Conservation (phyloP, 2,329 filamentous ascomycete species). For the Alternaria conjuncta region DNA sequence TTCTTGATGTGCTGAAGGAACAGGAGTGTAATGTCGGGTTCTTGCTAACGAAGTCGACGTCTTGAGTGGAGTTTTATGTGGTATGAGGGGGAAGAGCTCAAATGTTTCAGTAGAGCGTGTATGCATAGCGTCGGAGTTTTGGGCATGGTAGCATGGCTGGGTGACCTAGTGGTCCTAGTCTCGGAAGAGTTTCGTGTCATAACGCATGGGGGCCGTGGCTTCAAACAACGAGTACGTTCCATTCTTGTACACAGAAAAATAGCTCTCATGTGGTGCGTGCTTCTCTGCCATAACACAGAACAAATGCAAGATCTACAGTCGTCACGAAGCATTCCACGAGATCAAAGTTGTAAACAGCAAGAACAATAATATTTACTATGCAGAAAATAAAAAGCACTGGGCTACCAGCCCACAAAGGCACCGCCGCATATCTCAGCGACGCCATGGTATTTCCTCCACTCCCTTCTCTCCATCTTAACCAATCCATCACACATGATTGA, state of each 20-base stretch:
- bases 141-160: background rate
- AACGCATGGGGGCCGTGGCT: background rate
- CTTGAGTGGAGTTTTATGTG: background rate
- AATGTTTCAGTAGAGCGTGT: background rate
- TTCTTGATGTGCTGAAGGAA: constrained; percentile 58
- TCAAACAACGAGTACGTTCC: background rate
- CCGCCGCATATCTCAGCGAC: background rate
- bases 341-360: too few species aligned
- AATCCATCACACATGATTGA: too few species aligned
- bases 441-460: background rate
- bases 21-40: constrained; percentile 55
- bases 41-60: constrained; percentile 56
- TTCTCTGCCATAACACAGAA: background rate
- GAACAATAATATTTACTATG: background rate
- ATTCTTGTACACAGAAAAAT: background rate
- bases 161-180: background rate
- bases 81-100: background rate
- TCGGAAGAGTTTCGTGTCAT: background rate
- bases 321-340: too few species aligned
- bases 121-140: constrained; percentile 10
- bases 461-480: too few species aligned
- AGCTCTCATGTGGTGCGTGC: background rate
- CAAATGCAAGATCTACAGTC: too few species aligned
- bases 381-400: background rate
- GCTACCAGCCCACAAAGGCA: background rate